Percentiles rank a stretch among this genome's conserved stretches.
Conservation (phyloP, 169 alveolate genomes). For the Plasmodium vinckei region DNA sequence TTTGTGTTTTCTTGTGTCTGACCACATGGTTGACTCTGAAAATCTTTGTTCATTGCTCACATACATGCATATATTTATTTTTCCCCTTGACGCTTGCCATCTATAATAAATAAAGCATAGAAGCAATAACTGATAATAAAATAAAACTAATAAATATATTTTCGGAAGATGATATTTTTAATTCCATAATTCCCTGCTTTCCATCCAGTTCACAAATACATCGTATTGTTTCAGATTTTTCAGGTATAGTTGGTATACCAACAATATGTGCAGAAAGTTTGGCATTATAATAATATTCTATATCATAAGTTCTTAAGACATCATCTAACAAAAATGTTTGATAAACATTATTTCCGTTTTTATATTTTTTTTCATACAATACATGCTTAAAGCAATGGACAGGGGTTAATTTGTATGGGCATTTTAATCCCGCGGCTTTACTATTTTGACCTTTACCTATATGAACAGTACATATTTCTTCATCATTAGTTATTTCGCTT, state of each 20-base stretch:
- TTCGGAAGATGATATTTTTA: conserved; percentile 20
- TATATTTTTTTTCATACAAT: conserved; percentile 26
- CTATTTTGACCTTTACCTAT: conserved; percentile 10
- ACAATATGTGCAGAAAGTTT: conserved; percentile 5
- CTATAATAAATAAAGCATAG: not conserved
- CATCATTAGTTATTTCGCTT: not conserved
- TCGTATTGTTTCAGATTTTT: conserved; percentile 3
- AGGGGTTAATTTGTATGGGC: conserved; percentile 65
- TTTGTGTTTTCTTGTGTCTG: no score
- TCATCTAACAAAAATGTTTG: conserved; percentile 33
- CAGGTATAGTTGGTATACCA: conserved; percentile 27
- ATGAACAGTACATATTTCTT: conserved; percentile 47
- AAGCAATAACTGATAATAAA: not conserved
- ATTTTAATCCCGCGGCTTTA: conserved; percentile 31
- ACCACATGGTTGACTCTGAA: no score
- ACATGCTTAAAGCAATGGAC: conserved; percentile 46
- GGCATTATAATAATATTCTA: conserved; percentile 31
- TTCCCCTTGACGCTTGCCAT: no score
- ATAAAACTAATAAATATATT: conserved; percentile 7
- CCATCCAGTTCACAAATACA: conserved; percentile 52
- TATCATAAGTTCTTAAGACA: conserved; percentile 15
- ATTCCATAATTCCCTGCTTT: conserved; percentile 47
- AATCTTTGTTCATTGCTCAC: no score
- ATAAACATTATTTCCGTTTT: not conserved
- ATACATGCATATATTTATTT: no score